Evolutionary conservation across 2,329 filamentous ascomycete genomes (phyloP).

Genomic region (Penicillium sp.): DNA sequence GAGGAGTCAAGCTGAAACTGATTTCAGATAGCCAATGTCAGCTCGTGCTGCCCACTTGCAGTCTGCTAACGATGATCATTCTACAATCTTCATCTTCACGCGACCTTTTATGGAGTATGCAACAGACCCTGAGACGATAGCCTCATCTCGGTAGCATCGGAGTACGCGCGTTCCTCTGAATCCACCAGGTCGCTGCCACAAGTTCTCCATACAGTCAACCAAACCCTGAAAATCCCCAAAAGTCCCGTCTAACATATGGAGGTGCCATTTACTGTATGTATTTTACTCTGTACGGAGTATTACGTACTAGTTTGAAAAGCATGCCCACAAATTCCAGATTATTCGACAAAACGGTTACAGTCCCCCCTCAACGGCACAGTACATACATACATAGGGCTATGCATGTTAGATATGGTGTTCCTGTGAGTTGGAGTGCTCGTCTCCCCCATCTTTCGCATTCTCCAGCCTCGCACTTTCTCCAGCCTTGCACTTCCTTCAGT

Average conservation of each 20-base stretch:
- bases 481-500: not conserved
- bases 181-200: not conserved
- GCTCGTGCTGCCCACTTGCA: not conserved
- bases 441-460: not conserved
- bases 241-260: not conserved
- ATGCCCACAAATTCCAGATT: too few relatives aligned
- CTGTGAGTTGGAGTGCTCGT: not conserved
- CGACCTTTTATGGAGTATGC: not conserved
- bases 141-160: not conserved
- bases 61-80: not conserved
- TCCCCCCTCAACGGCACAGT: not conserved
- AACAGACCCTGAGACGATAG: not conserved
- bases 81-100: not conserved
- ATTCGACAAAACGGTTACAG: too few relatives aligned
- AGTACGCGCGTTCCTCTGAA: not conserved
- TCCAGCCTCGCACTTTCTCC: not conserved
- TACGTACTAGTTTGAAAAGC: too few relatives aligned
- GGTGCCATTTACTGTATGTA: too few relatives aligned
- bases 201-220: not conserved
- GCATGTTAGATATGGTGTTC: not conserved
- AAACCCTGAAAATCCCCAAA: not conserved
- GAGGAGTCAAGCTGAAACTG: not conserved
- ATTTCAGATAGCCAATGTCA: slow-evolving; percentile 1
- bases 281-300: not conserved
- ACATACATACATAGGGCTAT: slow-evolving; percentile 1